Evolutionary conservation across 352 stramenopile species (phyloP), one percentile per base, ranked within the genome.

Genomic region (Thalassiosira livingstoniorum): DNA sequence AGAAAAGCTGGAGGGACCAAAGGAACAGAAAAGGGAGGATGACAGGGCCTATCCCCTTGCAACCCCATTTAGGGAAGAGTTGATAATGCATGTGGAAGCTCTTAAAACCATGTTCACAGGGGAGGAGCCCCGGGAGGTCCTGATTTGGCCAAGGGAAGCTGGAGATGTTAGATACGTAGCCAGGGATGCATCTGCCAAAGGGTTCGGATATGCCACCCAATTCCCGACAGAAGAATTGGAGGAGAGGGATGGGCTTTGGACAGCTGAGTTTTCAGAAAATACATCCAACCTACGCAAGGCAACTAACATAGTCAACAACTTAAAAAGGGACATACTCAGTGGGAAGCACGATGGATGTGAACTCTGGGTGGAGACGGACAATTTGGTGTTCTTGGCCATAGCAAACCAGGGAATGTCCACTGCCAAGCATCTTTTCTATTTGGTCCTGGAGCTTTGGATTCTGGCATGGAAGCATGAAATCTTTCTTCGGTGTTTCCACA

Each of bases 271-370:
- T 34, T 23, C 74, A 23, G 1, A 32, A 13, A 51, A 61, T 2
- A 57, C 64, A 29, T 83, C 66, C 2, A 83, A 83, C 32, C 51
- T 61, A 4, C 35, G 78, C 34, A 64, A 85, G 61, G 78, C 53
- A 21, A 37, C 42, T 27, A 74, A 77, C 53, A 34, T 65, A 15
- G 55, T 23, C 15, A 85, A 60, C 55, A 42, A 82, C 61, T 23
- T 85, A 2, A 23, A 72, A 5, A 4, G 45, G 7, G 78, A 81
- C 7, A 78, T 85, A 25, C 68, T 1, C 21, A 61, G 13, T 34
- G 60, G 60, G 11, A 53, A 54, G 34, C 60, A 54, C 15, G 60
- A 53, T 29, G 60, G 60, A 31, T 54, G 60, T 39, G 32, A 65
- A n/a, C 11, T 65, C 21, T 43, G 11, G 57, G 21, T 43, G 32